Evolutionary conservation across 2,329 filamentous ascomycete genomes (phyloP), one percentile per base, ranked within the genome.

Genomic region (Penicillium fuscoglaucum): DNA sequence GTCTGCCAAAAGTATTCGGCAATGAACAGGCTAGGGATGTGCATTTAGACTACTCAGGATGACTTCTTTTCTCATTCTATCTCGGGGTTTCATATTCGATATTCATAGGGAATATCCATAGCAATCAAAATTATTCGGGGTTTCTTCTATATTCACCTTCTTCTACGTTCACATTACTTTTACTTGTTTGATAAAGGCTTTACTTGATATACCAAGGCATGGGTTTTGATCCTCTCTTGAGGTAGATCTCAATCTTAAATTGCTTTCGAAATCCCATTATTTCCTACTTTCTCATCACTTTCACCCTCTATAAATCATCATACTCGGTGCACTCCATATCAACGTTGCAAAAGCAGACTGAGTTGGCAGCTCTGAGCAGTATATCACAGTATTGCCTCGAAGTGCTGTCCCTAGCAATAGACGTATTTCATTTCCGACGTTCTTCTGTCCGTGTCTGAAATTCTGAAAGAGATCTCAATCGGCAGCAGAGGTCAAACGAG

Each of bases 1-100:
- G 71, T 86, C 87, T 37, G 90, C 87, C 0, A 95, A 95, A 74
- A 74, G 76, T 33, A 78, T 70, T 56, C 65, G 62, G 47, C 55
- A 58, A 33, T 76, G 60, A 70, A 63, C 35, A 10, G 17, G 37
- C 19, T 21, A 31, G 13, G 12, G 19, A 45, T 7, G 21, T 28
- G 46, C 26, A 46, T 59, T 44, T 51, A 13, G 43, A 21, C 43
- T 24, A 46, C 40, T 40, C 3, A 29, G 51, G 37, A 61, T 59
- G 31, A 55, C 53, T 51, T 55, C 40, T 49, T 33, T 40, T 47
- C 15, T 40, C 50, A 47, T 46, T 19, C 29, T 24, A 43, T 24
- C 31, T 48, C 33, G n/a, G 41, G 39, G 24, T 19, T 33, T 40
- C 19, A 47, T 33, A 35, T 46, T 33, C 19, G 15, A 52, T 37